A percentile compares a stretch with the other conserved stretches of the same genome.
Conservation (phyloP, 768 basidiomycete species). For the Russula griseocarnosa region DNA sequence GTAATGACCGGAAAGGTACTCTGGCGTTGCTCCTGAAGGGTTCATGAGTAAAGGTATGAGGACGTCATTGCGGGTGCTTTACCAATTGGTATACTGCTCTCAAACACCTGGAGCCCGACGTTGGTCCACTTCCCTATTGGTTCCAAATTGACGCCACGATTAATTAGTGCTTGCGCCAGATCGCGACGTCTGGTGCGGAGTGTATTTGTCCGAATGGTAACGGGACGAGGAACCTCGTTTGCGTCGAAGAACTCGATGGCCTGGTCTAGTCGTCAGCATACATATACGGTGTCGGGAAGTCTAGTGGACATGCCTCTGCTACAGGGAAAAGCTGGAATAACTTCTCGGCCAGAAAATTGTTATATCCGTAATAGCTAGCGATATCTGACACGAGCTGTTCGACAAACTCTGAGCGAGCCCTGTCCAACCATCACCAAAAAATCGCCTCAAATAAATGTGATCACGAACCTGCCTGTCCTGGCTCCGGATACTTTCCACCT, state of each 20-base stretch:
- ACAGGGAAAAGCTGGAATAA: slow-evolving; percentile 91
- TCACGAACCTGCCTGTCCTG: slow-evolving; percentile 52
- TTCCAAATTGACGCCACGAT: slow-evolving; percentile 94
- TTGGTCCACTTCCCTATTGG: slow-evolving; percentile 99
- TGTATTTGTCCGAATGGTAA: slow-evolving; percentile 97
- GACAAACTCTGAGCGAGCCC: slow-evolving; percentile 85
- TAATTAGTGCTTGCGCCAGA: slow-evolving; percentile 88
- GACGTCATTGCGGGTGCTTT: slow-evolving; percentile 5
- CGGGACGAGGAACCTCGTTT: slow-evolving; percentile 91
- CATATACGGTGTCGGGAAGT: background rate
- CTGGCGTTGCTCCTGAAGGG: slow-evolving; percentile 80
- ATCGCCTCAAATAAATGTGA: slow-evolving; percentile 31
- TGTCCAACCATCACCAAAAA: slow-evolving; percentile 34
- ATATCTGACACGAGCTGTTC: slow-evolving; percentile 87
- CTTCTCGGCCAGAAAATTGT: slow-evolving; percentile 91
- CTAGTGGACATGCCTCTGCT: slow-evolving; percentile 60
- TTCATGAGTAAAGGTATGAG: slow-evolving; percentile 8
- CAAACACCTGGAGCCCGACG: slow-evolving; percentile 97
- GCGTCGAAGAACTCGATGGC: slow-evolving; percentile 98
- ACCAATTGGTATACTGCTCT: slow-evolving; percentile 93
- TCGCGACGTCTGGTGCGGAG: slow-evolving; percentile 90
- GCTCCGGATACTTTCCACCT: slow-evolving; percentile 68
- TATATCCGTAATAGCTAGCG: slow-evolving; percentile 95
- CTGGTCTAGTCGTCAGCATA: slow-evolving; percentile 39
- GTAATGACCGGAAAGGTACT: slow-evolving; percentile 98